A percentile compares a stretch with the other conserved stretches of the same genome.
Evolutionary conservation across 306 rosid genomes (phyloP).

Genomic region (Casuarina cunninghamiana): DNA sequence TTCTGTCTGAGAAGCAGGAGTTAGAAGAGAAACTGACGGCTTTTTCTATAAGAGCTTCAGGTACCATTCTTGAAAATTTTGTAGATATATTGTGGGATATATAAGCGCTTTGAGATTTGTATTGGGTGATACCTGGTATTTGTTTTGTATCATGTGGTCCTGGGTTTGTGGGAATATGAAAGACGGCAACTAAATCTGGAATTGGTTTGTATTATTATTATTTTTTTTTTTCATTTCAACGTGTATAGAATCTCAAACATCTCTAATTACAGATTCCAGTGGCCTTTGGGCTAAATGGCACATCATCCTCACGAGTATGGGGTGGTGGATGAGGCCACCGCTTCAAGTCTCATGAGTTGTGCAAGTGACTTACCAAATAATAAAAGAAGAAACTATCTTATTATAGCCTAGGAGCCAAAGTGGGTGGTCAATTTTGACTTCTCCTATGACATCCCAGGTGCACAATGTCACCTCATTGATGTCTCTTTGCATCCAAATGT

Average conservation of each 20-base stretch:
- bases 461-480: conserved; percentile 6
- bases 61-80: conserved; percentile 37
- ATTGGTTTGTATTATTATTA: neutral
- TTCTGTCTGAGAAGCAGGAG: conserved; percentile 74
- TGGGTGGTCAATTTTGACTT: neutral
- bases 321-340: neutral
- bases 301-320: neutral
- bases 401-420: neutral
- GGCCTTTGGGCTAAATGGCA: neutral
- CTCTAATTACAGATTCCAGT: neutral
- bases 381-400: neutral
- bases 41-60: conserved; percentile 53
- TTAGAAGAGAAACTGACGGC: conserved; percentile 71
- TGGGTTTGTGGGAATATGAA: neutral
- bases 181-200: no score
- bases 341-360: neutral
- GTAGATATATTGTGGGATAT: conserved; percentile 4
- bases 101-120: conserved; percentile 1
- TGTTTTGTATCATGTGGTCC: conserved; percentile 9
- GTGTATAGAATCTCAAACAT: neutral
- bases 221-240: neutral
- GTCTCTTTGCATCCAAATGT: conserved; percentile 11
- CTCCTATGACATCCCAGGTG: conserved; percentile 1
- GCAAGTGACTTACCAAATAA: neutral
- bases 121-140: conserved; percentile 7